These are phyloP conservation scores for Castanospermum australe DNA, from an alignment of 306 rosid species.

Conservation along the genomic window DNA sequence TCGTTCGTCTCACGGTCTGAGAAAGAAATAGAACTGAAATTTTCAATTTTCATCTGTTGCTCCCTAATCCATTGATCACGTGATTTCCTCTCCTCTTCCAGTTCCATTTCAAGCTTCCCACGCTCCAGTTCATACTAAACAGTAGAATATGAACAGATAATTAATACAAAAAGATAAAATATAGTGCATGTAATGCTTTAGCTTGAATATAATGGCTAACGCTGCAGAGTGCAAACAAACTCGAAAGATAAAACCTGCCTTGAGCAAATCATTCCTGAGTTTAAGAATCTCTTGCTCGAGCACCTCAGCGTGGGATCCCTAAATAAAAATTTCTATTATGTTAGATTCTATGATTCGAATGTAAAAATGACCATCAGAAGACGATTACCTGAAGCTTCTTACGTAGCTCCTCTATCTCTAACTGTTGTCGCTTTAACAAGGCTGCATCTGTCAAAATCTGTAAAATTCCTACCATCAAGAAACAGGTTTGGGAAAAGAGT, in stretches of 20 bases:
- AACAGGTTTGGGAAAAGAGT: neutral
- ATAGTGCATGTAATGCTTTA: conserved; percentile 2
- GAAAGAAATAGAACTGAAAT: conserved; percentile 44
- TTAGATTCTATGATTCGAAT: conserved; percentile 14
- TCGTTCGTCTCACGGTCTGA: conserved; percentile 49
- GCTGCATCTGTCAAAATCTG: conserved; percentile 96
- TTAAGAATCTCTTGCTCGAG: conserved; percentile 89
- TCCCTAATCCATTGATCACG: conserved; percentile 62
- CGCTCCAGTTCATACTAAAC: conserved; percentile 84
- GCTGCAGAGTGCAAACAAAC: conserved; percentile 2
- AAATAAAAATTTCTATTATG: neutral
- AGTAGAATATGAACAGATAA: conserved; percentile 29
- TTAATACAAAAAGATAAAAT: neutral
- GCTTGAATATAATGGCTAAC: conserved; percentile 2
- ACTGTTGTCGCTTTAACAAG: conserved; percentile 85
- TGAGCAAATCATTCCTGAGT: conserved; percentile 85
- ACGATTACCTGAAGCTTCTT: conserved; percentile 78
- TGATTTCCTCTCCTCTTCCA: conserved; percentile 84
- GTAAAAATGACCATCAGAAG: conserved; percentile 13
- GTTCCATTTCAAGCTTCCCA: conserved; percentile 80
- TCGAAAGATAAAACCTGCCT: conserved; percentile 47
- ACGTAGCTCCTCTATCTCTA: conserved; percentile 90
- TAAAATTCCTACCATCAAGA: conserved; percentile 11
- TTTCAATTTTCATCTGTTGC: conserved; percentile 64
- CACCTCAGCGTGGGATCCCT: conserved; percentile 97